Evolutionary conservation across 2,329 filamentous ascomycete species (phyloP), one percentile per base, ranked within the genome.

Genomic region (Mycosphaerella sp.): DNA sequence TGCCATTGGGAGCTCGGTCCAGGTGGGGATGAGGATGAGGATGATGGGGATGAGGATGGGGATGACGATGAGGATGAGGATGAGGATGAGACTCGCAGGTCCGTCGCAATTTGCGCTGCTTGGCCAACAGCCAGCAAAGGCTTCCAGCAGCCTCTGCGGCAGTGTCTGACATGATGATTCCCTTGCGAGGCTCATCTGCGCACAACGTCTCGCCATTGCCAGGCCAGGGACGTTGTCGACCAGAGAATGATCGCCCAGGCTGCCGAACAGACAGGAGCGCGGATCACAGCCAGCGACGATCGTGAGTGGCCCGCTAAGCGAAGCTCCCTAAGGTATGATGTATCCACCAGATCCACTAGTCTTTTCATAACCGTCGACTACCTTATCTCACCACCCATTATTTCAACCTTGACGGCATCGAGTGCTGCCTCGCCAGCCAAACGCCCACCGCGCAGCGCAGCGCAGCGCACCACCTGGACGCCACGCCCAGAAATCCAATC

Each of bases 401-500:
- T 41, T 32, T n/a, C 36, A 41, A 49, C 37, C 37, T 44, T 41
- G 44, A 41, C 30, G 48, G 41, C 36, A 34, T 44, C 42, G 44
- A 45, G 53, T 28, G 21, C 30, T 41, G 41, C 47, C 36, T 41
- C 44, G 50, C 37, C 53, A 30, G 49, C 53, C 36, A 42, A 40
- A 49, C 25, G 48, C 39, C 18, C n/a, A 14, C 7, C 5, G n/a
- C 35, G 3, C 13, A 39, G 34, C 44, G 48, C 52, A 39, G 36
- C 36, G 30, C 44, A 49, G 30, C 48, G 32, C 21, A n/a, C 34
- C 32, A n/a, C 42, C 37, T 46, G 30, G 27, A 25, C 41, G 49
- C 55, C 55, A 46, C 49, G 42, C 40, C 52, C 54, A 25, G 3
- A 25, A 50, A 52, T 53, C 49, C 47, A 39, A 42, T 32, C 28